Conservation (phyloP, 2,329 filamentous ascomycete species). For the Aspergillus aculeatinus region DNA sequence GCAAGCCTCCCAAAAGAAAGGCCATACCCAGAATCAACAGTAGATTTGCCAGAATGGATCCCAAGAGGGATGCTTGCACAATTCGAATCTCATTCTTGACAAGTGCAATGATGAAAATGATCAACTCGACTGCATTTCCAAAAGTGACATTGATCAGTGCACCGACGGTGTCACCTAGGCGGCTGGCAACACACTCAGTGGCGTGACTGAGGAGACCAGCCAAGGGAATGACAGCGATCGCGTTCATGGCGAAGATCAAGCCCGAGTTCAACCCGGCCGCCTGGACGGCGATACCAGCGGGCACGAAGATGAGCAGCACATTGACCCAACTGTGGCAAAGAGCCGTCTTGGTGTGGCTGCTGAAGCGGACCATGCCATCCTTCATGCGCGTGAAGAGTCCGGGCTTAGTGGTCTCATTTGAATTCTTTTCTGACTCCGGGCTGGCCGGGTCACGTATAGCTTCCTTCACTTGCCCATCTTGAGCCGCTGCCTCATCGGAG, state of each 20-base stretch:
- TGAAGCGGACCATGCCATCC: slow-evolving; percentile 33
- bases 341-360: slow-evolving; percentile 34
- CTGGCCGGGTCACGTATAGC: slow-evolving; percentile 17
- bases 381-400: slow-evolving; percentile 29
- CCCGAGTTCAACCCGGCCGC: slow-evolving; percentile 53
- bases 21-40: slow-evolving; percentile 89
- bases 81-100: slow-evolving; percentile 84
- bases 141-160: slow-evolving; percentile 75
- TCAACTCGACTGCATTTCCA: slow-evolving; percentile 76
- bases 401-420: slow-evolving; percentile 20
- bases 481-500: slow-evolving; percentile 11
- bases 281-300: slow-evolving; percentile 40
- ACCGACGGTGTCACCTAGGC: slow-evolving; percentile 70
- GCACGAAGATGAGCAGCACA: slow-evolving; percentile 44
- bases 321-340: slow-evolving; percentile 45
- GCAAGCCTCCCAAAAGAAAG: slow-evolving; percentile 80
- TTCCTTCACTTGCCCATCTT: slow-evolving; percentile 33
- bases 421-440: slow-evolving; percentile 21
- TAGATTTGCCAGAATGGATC: slow-evolving; percentile 85
- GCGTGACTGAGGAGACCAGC: slow-evolving; percentile 71
- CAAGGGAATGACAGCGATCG: slow-evolving; percentile 71
- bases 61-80: slow-evolving; percentile 84
- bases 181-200: slow-evolving; percentile 71
- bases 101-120: slow-evolving; percentile 75
- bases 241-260: slow-evolving; percentile 71